Evolutionary conservation across 2,329 filamentous ascomycete genomes (phyloP).

Genomic region (Alternaria sp.): DNA sequence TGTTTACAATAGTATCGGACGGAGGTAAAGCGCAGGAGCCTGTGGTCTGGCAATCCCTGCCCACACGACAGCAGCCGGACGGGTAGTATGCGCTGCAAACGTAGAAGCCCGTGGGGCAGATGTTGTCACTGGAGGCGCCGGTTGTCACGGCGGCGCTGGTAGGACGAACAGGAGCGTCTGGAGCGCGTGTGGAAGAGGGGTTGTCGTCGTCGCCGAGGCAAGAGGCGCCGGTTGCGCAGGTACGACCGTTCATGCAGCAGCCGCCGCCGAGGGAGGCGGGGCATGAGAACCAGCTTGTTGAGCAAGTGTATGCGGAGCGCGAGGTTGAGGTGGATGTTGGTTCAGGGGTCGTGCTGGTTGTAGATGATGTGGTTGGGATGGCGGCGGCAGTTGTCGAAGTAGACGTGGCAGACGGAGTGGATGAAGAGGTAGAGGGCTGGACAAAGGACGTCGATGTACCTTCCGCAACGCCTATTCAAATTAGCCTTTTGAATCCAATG

Average conservation of each 20-base stretch:
- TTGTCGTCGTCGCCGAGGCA: constrained; percentile 47
- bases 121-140: constrained; percentile 63
- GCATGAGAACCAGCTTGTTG: constrained; percentile 57
- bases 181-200: constrained; percentile 46
- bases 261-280: constrained; percentile 58
- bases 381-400: constrained; percentile 51
- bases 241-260: constrained; percentile 57
- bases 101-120: constrained; percentile 91
- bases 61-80: constrained; percentile 88
- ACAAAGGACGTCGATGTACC: constrained; percentile 43
- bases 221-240: constrained; percentile 52
- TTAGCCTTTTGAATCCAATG: background rate
- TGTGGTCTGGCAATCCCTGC: constrained; percentile 81
- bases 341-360: constrained; percentile 15
- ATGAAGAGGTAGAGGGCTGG: constrained; percentile 28
- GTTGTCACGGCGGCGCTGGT: constrained; percentile 51
- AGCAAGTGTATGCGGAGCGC: constrained; percentile 49
- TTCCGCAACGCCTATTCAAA: constrained; percentile 34
- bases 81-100: constrained; percentile 82
- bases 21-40: constrained; percentile 69
- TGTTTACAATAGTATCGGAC: constrained; percentile 67
- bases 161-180: constrained; percentile 53
- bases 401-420: constrained; percentile 12
- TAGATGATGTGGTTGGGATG: constrained; percentile 43
- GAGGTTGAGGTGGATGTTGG: constrained; percentile 13